Evolutionary conservation across 805 yeast species (phyloP).

Genomic region (Schwanniomyces sp.): DNA sequence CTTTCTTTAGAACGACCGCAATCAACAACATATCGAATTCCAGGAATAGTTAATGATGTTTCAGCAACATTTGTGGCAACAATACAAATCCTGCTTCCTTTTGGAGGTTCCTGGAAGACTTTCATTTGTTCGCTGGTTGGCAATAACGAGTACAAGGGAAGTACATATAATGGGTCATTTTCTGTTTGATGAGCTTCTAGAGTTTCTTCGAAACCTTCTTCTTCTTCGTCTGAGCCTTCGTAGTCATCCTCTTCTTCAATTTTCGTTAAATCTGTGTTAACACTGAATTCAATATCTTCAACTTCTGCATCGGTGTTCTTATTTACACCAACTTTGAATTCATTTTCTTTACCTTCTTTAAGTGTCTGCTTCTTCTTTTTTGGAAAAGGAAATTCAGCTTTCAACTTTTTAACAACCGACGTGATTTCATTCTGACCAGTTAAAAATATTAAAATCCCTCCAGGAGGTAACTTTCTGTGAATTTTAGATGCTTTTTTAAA

Average conservation of each 20-base stretch:
- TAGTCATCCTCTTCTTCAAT: slow-evolving; percentile 43
- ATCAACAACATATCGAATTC: slow-evolving; percentile 91
- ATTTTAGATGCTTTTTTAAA: slow-evolving; percentile 82
- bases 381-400: slow-evolving; percentile 65
- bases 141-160: slow-evolving; percentile 87
- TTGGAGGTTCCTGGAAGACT: slow-evolving; percentile 84
- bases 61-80: slow-evolving; percentile 98
- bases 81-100: slow-evolving; percentile 82
- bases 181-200: slow-evolving; percentile 70
- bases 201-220: slow-evolving; percentile 71
- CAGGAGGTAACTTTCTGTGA: slow-evolving; percentile 84
- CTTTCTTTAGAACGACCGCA: slow-evolving; percentile 93
- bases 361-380: slow-evolving; percentile 15
- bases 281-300: slow-evolving; percentile 82
- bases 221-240: slow-evolving; percentile 57
- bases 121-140: slow-evolving; percentile 96
- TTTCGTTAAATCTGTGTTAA: slow-evolving; percentile 37
- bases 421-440: slow-evolving; percentile 95
- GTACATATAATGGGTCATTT: slow-evolving; percentile 79
- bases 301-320: slow-evolving; percentile 73
- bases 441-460: slow-evolving; percentile 87
- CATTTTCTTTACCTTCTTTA: slow-evolving; percentile 21
- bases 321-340: slow-evolving; percentile 49
- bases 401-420: slow-evolving; percentile 66
- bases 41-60: slow-evolving; percentile 95